Percentiles rank a stretch among this genome's conserved stretches.
Conservation (phyloP, 352 stramenopile genomes). For the Phytopythium helicoides region DNA sequence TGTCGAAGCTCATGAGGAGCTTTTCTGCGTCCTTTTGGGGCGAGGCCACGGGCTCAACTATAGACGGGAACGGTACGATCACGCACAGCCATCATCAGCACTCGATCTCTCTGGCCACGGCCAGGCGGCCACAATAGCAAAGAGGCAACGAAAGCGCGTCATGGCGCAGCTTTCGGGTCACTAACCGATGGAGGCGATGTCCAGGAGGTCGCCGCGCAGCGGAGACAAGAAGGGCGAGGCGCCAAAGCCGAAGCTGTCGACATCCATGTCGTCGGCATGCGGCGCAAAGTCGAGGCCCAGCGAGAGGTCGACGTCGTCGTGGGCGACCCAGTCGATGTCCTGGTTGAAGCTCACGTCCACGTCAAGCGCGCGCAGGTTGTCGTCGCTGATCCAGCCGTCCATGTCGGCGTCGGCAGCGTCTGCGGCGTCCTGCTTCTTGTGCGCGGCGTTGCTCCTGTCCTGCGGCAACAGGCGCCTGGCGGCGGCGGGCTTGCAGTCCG, state of each 20-base stretch:
- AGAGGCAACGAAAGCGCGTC: constrained; percentile 14
- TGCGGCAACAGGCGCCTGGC: constrained; percentile 64
- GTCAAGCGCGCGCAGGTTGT: constrained; percentile 72
- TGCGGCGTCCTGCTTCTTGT: constrained; percentile 50
- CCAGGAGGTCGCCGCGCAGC: constrained; percentile 41
- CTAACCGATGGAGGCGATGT: constrained; percentile 75
- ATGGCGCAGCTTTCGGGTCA: constrained; percentile 17
- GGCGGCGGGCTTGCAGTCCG: constrained; percentile 36
- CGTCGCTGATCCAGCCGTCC: constrained; percentile 77
- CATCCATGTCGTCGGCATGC: constrained; percentile 33
- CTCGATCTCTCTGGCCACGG: constrained; percentile 24
- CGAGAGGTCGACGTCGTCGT: constrained; percentile 63
- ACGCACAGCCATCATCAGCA: constrained; percentile 31
- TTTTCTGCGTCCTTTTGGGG: constrained; percentile 63
- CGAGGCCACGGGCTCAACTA: constrained; percentile 52
- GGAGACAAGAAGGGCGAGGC: constrained; percentile 48
- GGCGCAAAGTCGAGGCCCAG: constrained; percentile 54
- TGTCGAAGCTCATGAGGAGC: constrained; percentile 88
- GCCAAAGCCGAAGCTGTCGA: constrained; percentile 70
- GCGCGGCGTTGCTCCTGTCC: constrained; percentile 56
- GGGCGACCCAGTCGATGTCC: constrained; percentile 79
- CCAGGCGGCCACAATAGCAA: constrained; percentile 26
- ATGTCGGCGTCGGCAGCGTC: constrained; percentile 40
- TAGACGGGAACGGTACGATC: constrained; percentile 15
- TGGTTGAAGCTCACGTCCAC: constrained; percentile 74